Evolutionary conservation across 805 yeast species (phyloP), one percentile per base, ranked within the genome.

Genomic region (Cephaloascus fragrans): DNA sequence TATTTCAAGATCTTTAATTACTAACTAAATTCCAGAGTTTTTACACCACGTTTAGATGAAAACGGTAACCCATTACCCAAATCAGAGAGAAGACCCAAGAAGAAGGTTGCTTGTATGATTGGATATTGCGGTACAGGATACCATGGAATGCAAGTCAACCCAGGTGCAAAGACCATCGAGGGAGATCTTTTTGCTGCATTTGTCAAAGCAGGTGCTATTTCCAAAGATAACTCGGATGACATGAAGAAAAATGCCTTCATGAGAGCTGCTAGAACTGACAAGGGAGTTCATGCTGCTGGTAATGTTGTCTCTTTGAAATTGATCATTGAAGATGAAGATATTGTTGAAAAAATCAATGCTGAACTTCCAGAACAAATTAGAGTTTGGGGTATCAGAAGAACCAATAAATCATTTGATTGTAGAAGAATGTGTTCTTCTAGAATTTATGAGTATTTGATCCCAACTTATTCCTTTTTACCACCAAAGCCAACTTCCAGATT

Each of bases 281-380:
- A 90, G 59, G 97, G 97, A 44, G 97, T 89, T 18, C 97, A 89
- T 61, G 97, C 97, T 10, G 96, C 96, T 2, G 97, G 97, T 20
- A 89, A 89, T 56, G 87, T 88, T 18, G 74, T 90, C 34, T 82
- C 94, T 14, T 66, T 83, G 48, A 89, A 89, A 56, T 62, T 89
- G 69, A 85, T 86, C 49, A 71, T 86, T 39, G 95, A 87, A 54
- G 95, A 89, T 51, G 76, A 70, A 12, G 81, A 86, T 39, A 72
- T 87, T 38, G 71, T 82, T 34, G 68, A 70, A 35, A 84, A 80
- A 56, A 81, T 93, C 59, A 93, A 93, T 58, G 59, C 67, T 2
- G 56, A 67, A 23, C 67, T 93, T 39, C 98, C 98, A 1, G 88
- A 75, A 6, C 89, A 85, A 44, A 86, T 93, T 47, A 71, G 96